phyloP scores from a whole-genome alignment of 345 rosid species.

The Balakata baccata region DNA sequence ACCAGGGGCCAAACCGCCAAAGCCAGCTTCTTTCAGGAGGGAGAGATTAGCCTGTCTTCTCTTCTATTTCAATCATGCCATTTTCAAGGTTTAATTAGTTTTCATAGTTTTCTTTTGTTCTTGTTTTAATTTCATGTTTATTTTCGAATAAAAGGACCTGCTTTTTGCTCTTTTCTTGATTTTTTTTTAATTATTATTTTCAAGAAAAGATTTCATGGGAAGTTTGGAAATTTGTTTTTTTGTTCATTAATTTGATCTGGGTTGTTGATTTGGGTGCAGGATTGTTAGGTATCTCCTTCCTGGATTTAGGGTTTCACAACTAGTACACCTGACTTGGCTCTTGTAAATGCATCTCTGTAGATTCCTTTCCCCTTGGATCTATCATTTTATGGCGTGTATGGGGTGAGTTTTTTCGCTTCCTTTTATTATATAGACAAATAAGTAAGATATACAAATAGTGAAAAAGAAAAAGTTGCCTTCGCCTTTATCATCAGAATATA shows the following conservation, averaged over 20 bases:
- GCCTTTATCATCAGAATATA: not conserved
- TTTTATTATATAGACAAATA: not conserved
- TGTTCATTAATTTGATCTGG: not conserved
- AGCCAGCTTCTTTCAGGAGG: slow-evolving; percentile 20
- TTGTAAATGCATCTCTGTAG: slow-evolving; percentile 54
- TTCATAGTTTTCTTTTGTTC: not conserved
- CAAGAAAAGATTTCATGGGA: not conserved
- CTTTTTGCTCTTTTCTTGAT: not conserved
- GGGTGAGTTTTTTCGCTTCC: slow-evolving; percentile 43
- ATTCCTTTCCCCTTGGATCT: slow-evolving; percentile 50
- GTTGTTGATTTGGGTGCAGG: slow-evolving; percentile 25
- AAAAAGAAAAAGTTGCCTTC: not conserved
- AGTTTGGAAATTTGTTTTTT: not conserved
- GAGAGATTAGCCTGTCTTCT: slow-evolving; percentile 2
- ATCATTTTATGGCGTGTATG: slow-evolving; percentile 52
- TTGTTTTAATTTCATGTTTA: not conserved
- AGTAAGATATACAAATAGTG: not conserved
- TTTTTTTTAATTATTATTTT: not conserved
- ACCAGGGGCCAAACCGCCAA: slow-evolving; percentile 25
- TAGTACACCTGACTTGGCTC: slow-evolving; percentile 26
- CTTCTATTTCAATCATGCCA: slow-evolving; percentile 36
- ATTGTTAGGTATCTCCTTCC: slow-evolving; percentile 36
- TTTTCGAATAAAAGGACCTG: not conserved
- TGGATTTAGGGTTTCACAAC: slow-evolving; percentile 37
- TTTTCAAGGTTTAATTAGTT: slow-evolving; percentile 39